Conservation (phyloP, 768 basidiomycete species). For the Amyloporia xantha region DNA sequence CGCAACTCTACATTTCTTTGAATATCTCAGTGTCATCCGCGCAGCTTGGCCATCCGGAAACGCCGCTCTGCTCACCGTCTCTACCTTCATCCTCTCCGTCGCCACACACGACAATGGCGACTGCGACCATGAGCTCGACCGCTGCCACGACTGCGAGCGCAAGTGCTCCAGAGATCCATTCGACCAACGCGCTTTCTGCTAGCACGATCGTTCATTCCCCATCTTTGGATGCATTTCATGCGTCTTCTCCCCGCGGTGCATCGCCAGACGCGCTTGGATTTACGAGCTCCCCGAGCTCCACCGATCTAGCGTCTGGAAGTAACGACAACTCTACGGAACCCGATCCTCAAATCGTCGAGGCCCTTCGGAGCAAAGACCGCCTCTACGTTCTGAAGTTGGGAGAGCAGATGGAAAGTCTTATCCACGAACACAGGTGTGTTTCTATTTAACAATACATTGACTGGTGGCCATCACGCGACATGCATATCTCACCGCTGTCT, state of each 20-base stretch:
- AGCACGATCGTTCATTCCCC: conserved; percentile 14
- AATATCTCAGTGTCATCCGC: background rate
- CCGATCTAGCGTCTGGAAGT: conserved; percentile 7
- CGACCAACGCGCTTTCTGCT: conserved; percentile 9
- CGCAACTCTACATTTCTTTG: conserved; percentile 8
- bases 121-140: conserved; percentile 14
- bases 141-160: conserved; percentile 11
- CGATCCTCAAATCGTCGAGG: conserved; percentile 79
- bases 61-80: background rate
- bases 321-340: conserved; percentile 36
- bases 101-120: conserved; percentile 10
- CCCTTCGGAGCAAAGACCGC: conserved; percentile 82
- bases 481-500: background rate
- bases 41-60: background rate
- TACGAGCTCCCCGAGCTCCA: conserved; percentile 4
- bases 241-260: conserved; percentile 6
- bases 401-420: conserved; percentile 76
- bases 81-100: background rate
- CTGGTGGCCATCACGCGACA: conserved; percentile 12
- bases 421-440: conserved; percentile 66
- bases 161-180: conserved; percentile 15
- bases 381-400: conserved; percentile 86
- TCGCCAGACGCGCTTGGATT: conserved; percentile 6
- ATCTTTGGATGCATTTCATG: conserved; percentile 12
- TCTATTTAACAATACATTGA: conserved; percentile 9